Conservation (phyloP, 805 yeast species). For the Candida khao-thaluensis region DNA sequence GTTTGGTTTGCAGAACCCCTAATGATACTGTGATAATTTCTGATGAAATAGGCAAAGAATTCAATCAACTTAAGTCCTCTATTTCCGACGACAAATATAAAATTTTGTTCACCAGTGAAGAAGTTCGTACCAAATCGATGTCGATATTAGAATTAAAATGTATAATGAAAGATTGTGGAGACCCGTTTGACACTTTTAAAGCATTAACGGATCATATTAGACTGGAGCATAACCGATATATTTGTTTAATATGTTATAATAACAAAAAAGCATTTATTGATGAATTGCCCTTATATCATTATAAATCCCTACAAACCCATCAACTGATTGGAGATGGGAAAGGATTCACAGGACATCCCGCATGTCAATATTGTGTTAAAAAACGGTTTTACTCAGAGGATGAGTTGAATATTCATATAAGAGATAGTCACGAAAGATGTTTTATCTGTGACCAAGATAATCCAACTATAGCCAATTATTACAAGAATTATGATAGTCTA, state of each 20-base stretch:
- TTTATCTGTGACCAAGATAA: constrained; percentile 76
- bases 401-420: constrained; percentile 77
- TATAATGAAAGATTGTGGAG: constrained; percentile 40
- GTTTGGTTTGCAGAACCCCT: constrained; percentile 83
- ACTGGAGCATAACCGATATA: constrained; percentile 56
- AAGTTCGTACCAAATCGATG: constrained; percentile 49
- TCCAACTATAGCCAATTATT: constrained; percentile 63
- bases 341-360: constrained; percentile 88
- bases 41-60: constrained; percentile 38
- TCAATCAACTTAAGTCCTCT: constrained; percentile 33
- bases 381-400: constrained; percentile 83
- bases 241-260: constrained; percentile 76
- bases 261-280: constrained; percentile 73
- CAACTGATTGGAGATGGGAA: constrained; percentile 67
- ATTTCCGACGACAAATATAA: constrained; percentile 48
- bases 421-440: constrained; percentile 85
- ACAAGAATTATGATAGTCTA: constrained; percentile 70
- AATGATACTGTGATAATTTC: constrained; percentile 58
- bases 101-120: constrained; percentile 56
- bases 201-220: constrained; percentile 64
- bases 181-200: constrained; percentile 49
- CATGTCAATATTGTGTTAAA: constrained; percentile 75
- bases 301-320: constrained; percentile 66
- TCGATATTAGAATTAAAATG: constrained; percentile 57
- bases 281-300: constrained; percentile 64